Percentiles rank a stretch among this genome's conserved stretches.
Evolutionary conservation across 306 rosid species (phyloP).

Genomic region (Begonia masoniana): DNA sequence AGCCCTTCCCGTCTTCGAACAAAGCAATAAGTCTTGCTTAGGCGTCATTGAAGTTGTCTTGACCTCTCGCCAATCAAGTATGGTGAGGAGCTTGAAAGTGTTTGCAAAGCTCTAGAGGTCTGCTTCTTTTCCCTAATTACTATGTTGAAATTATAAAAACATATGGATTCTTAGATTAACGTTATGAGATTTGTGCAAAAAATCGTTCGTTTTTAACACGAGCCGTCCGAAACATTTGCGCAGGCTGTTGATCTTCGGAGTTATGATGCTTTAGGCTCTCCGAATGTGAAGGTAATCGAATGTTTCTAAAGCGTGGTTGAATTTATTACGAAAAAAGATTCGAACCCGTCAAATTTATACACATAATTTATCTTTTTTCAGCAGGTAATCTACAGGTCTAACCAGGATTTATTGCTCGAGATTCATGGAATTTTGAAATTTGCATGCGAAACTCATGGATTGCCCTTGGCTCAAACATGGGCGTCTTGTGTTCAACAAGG

Average conservation of each 20-base stretch:
- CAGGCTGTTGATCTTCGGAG: constrained; percentile 85
- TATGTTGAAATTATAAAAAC: not conserved
- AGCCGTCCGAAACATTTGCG: constrained; percentile 9
- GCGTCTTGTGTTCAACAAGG: constrained; percentile 62
- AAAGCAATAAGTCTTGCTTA: constrained; percentile 58
- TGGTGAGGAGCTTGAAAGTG: constrained; percentile 52
- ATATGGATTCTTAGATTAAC: constrained; percentile 1
- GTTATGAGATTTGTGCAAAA: not conserved
- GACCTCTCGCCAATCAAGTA: constrained; percentile 56
- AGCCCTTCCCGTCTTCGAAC: constrained; percentile 82
- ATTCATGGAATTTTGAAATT: constrained; percentile 54
- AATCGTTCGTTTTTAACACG: too few species aligned
- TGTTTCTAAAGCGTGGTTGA: constrained; percentile 4
- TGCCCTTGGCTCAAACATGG: constrained; percentile 97
- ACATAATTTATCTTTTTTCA: constrained; percentile 9
- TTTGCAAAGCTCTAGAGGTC: constrained; percentile 96
- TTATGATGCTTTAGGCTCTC: constrained; percentile 33
- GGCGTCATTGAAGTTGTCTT: constrained; percentile 89
- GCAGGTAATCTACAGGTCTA: constrained; percentile 45
- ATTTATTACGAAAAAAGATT: not conserved
- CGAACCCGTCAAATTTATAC: constrained; percentile 5
- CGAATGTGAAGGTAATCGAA: constrained; percentile 41
- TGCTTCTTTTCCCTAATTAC: constrained; percentile 13
- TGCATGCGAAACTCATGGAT: constrained; percentile 72
- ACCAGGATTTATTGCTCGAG: constrained; percentile 59